phyloP scores from a whole-genome alignment of 768 basidiomycete genomes.

The Mycena haematopus region DNA sequence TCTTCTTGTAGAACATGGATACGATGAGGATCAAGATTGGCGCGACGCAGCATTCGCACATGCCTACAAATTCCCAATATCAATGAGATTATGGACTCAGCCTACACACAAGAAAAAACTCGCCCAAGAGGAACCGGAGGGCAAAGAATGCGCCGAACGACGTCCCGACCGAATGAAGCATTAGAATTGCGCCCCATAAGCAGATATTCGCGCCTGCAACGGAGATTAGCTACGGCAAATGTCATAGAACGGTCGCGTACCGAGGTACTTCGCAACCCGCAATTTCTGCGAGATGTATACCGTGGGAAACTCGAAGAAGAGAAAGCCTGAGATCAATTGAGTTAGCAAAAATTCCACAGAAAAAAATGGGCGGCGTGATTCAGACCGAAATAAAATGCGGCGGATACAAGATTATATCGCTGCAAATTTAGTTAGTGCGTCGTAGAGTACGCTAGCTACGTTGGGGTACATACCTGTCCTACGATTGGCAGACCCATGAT shows the following conservation, averaged over 20 bases:
- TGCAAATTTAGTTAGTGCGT: constrained; percentile 32
- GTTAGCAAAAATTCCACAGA: background rate
- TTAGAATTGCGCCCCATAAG: constrained; percentile 63
- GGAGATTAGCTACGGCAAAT: background rate
- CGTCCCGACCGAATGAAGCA: constrained; percentile 62
- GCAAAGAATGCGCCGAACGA: constrained; percentile 69
- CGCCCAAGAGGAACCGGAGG: constrained; percentile 65
- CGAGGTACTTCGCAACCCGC: constrained; percentile 66
- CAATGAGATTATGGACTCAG: background rate
- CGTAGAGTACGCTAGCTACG: background rate
- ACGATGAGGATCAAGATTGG: constrained; percentile 68
- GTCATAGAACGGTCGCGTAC: constrained; percentile 36
- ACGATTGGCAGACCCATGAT: constrained; percentile 72
- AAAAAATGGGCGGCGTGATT: background rate
- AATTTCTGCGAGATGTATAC: constrained; percentile 70
- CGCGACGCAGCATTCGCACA: constrained; percentile 66
- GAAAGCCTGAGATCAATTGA: constrained; percentile 46
- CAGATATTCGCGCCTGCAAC: constrained; percentile 59
- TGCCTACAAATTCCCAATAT: constrained; percentile 46
- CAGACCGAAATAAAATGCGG: constrained; percentile 67
- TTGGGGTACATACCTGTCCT: constrained; percentile 54
- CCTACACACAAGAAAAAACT: constrained; percentile 18
- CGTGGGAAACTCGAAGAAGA: constrained; percentile 70
- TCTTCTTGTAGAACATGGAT: constrained; percentile 73
- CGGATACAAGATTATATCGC: constrained; percentile 68